phyloP scores from a whole-genome alignment of 2,329 filamentous ascomycete genomes.

The Coleophoma eucalyptorum region DNA sequence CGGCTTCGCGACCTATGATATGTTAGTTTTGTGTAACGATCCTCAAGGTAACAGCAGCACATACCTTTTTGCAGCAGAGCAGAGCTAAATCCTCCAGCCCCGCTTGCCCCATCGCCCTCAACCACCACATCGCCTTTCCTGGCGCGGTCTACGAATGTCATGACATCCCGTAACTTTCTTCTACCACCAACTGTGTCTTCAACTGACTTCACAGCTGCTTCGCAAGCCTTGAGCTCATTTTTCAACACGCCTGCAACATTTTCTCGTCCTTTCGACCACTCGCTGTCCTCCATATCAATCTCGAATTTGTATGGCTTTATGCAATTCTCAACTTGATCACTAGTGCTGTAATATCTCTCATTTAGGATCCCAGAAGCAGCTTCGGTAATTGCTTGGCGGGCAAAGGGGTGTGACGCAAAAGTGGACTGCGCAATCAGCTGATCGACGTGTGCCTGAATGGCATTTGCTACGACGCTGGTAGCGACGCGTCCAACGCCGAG shows the following conservation, averaged over 20 bases:
- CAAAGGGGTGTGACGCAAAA: slow-evolving; percentile 87
- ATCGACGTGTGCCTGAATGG: slow-evolving; percentile 84
- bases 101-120: slow-evolving; percentile 77
- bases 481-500: slow-evolving; percentile 89
- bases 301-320: slow-evolving; percentile 99
- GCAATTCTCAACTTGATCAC: slow-evolving; percentile 96
- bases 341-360: slow-evolving; percentile 94
- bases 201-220: slow-evolving; percentile 69
- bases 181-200: slow-evolving; percentile 77
- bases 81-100: slow-evolving; percentile 90
- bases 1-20: slow-evolving; percentile 74
- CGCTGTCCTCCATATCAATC: slow-evolving; percentile 86
- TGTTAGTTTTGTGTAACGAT: not conserved
- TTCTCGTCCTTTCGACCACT: slow-evolving; percentile 83
- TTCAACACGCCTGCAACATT: slow-evolving; percentile 80
- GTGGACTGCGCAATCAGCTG: slow-evolving; percentile 74
- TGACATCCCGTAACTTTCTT: slow-evolving; percentile 84
- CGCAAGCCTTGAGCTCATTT: slow-evolving; percentile 80
- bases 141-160: slow-evolving; percentile 86
- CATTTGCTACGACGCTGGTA: slow-evolving; percentile 83
- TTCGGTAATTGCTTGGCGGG: slow-evolving; percentile 87
- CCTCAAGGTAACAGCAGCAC: slow-evolving; percentile 17
- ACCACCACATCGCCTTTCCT: slow-evolving; percentile 80
- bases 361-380: slow-evolving; percentile 87
- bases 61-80: slow-evolving; percentile 79